phyloP scores from a whole-genome alignment of 148 eudicot genomes.

The Salicornia ramosissima region DNA sequence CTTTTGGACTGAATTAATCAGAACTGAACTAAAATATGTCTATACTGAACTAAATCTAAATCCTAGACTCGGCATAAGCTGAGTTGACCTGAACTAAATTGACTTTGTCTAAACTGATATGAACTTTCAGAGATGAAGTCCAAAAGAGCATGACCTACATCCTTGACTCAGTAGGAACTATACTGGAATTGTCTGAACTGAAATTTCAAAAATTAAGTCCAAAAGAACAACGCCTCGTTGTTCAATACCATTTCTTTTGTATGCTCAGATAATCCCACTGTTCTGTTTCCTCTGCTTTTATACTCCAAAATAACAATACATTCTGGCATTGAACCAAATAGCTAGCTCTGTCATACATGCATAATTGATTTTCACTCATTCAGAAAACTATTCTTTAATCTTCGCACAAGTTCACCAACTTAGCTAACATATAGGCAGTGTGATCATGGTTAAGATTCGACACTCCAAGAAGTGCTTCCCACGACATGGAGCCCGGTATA shows the following conservation, averaged over 20 bases:
- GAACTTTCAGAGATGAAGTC: too few species aligned
- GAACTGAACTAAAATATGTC: too few species aligned
- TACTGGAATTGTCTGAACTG: too few species aligned
- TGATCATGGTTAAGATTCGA: slow-evolving; percentile 13
- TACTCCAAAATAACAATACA: background rate
- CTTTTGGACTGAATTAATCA: too few species aligned
- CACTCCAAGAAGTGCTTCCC: slow-evolving; percentile 35
- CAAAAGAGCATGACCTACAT: too few species aligned
- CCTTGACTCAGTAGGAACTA: too few species aligned
- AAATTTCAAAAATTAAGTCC: too few species aligned
- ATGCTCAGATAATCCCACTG: background rate
- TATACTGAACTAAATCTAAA: too few species aligned
- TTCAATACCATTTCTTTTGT: background rate
- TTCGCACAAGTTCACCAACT: slow-evolving; percentile 6
- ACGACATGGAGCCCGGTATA: slow-evolving; percentile 31
- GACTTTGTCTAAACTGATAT: too few species aligned
- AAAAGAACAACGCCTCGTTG: background rate
- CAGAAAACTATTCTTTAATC: background rate
- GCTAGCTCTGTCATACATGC: background rate
- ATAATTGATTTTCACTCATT: background rate
- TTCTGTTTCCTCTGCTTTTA: too few species aligned
- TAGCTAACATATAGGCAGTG: background rate
- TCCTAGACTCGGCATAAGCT: too few species aligned
- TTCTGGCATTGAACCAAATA: background rate
- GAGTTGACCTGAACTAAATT: too few species aligned